These are phyloP conservation scores for Claviceps quebecensis DNA, from an alignment of 2,329 filamentous ascomycete species.

Conservation along the genomic window DNA sequence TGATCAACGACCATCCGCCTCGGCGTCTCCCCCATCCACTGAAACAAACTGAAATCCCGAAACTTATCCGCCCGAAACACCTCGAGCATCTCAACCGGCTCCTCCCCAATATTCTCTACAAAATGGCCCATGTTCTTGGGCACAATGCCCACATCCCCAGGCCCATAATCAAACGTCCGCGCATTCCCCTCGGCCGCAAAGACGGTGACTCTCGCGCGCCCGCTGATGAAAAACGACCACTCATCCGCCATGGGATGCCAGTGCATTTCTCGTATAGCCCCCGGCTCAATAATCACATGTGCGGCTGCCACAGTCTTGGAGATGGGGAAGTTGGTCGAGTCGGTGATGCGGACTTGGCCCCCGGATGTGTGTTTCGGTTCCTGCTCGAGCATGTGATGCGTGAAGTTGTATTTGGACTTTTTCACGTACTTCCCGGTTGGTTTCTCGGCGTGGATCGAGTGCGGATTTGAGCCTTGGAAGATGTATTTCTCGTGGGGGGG, in stretches of 20 bases:
- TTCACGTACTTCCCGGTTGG: slow-evolving; percentile 48
- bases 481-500: slow-evolving; percentile 61
- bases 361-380: slow-evolving; percentile 51
- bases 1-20: slow-evolving; percentile 52
- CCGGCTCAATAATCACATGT: slow-evolving; percentile 55
- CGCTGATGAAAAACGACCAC: slow-evolving; percentile 67
- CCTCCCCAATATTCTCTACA: slow-evolving; percentile 68
- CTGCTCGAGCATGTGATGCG: slow-evolving; percentile 58
- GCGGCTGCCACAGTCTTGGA: slow-evolving; percentile 61
- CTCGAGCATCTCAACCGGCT: slow-evolving; percentile 62
- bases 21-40: slow-evolving; percentile 64
- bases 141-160: slow-evolving; percentile 66
- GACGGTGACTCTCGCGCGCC: slow-evolving; percentile 58
- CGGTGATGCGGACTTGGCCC: slow-evolving; percentile 58
- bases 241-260: slow-evolving; percentile 72
- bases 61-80: slow-evolving; percentile 61
- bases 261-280: slow-evolving; percentile 65
- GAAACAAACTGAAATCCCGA: slow-evolving; percentile 57
- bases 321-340: slow-evolving; percentile 62
- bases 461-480: slow-evolving; percentile 54
- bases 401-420: slow-evolving; percentile 54
- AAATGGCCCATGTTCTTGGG: slow-evolving; percentile 69
- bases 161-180: slow-evolving; percentile 60
- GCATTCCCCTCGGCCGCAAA: slow-evolving; percentile 57
- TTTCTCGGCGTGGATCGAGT: slow-evolving; percentile 49